These are phyloP conservation scores for Vitis hybrid DNA, from an alignment of 177 flowering plant species.

Conservation along the genomic window DNA sequence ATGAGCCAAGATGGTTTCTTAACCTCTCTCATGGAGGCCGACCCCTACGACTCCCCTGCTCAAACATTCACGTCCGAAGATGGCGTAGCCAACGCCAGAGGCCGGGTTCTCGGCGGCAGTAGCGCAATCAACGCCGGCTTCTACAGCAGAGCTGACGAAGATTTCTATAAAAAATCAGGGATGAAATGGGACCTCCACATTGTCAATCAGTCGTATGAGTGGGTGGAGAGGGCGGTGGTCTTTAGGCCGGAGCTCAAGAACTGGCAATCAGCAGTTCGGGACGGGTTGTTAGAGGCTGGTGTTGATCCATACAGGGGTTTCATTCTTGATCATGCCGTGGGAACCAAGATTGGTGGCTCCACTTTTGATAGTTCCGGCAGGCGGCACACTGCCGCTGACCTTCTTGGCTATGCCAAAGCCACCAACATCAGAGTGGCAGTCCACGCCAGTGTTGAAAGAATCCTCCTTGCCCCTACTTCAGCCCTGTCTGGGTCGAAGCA, in stretches of 20 bases:
- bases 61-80: constrained; percentile 80
- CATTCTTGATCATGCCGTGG: constrained; percentile 51
- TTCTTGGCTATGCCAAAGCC: constrained; percentile 44
- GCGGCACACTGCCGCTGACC: constrained; percentile 77
- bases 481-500: constrained; percentile 12
- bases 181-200: constrained; percentile 54
- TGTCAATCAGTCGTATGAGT: constrained; percentile 67
- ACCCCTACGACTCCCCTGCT: constrained; percentile 58
- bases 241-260: constrained; percentile 55
- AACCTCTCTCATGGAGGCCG: constrained; percentile 40
- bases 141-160: constrained; percentile 68
- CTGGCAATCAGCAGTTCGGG: constrained; percentile 78
- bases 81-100: constrained; percentile 80
- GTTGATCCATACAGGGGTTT: constrained; percentile 69
- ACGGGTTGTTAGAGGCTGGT: constrained; percentile 65
- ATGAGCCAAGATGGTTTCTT: constrained; percentile 76
- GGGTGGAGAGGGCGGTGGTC: constrained; percentile 77
- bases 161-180: constrained; percentile 47
- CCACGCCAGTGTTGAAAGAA: constrained; percentile 66
- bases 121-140: constrained; percentile 89
- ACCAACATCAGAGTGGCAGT: constrained; percentile 55
- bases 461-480: constrained; percentile 40
- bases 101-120: constrained; percentile 93
- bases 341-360: constrained; percentile 88
- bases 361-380: constrained; percentile 63